These are phyloP conservation scores for Daldinia concentrica DNA, from an alignment of 495 filamentous ascomycete species.

Conservation along the genomic window DNA sequence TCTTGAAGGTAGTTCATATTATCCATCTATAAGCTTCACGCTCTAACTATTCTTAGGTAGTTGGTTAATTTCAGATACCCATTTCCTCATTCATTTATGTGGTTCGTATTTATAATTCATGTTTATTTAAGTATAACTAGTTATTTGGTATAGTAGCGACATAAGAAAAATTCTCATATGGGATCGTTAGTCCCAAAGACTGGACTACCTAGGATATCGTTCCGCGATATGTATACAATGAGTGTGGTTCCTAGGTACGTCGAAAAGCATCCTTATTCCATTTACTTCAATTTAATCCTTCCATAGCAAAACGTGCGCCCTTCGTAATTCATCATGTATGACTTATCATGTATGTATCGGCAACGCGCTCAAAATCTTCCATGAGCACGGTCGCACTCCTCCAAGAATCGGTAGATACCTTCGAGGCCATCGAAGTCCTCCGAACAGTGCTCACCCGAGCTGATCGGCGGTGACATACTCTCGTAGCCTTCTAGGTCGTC, in stretches of 20 bases:
- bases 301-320: slow-evolving; percentile 12
- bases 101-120: background rate
- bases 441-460: slow-evolving; percentile 55
- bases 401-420: slow-evolving; percentile 87
- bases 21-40: background rate
- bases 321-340: slow-evolving; percentile 17
- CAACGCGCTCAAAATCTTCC: slow-evolving; percentile 42
- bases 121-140: background rate
- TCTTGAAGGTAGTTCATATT: background rate
- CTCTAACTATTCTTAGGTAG: slow-evolving; percentile 1
- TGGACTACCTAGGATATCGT: slow-evolving; percentile 26
- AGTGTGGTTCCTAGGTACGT: slow-evolving; percentile 41
- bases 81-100: background rate
- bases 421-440: slow-evolving; percentile 79
- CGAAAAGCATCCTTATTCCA: background rate
- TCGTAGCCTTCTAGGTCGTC: slow-evolving; percentile 60
- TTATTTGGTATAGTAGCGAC: slow-evolving; percentile 23
- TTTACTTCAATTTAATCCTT: background rate
- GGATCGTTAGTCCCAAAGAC: slow-evolving; percentile 7
- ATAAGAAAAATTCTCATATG: slow-evolving; percentile 35
- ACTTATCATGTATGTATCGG: slow-evolving; percentile 7
- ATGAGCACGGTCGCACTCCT: slow-evolving; percentile 77
- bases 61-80: slow-evolving; percentile 34
- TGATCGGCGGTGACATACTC: slow-evolving; percentile 57
- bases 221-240: slow-evolving; percentile 34